These are phyloP conservation scores for Taiozyma onychis DNA, from an alignment of 1,139 yeast genomes.

Conservation along the genomic window DNA sequence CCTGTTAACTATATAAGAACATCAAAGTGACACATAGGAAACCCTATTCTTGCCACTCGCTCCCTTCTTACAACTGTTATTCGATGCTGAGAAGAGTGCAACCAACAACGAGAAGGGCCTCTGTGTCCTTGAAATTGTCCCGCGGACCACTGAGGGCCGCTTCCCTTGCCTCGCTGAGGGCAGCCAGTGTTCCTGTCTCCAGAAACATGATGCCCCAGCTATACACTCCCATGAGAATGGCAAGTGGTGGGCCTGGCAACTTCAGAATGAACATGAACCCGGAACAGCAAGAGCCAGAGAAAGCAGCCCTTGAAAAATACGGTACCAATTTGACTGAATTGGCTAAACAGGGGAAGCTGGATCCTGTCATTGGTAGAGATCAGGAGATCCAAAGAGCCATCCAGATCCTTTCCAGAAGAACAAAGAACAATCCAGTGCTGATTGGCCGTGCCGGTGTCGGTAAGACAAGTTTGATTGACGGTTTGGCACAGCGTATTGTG, in stretches of 20 bases:
- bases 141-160: neutral
- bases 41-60: neutral
- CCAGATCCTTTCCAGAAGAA: conserved; percentile 85
- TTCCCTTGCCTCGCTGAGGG: neutral
- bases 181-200: neutral
- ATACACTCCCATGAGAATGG: conserved; percentile 9
- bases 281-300: conserved; percentile 39
- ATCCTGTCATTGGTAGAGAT: conserved; percentile 96
- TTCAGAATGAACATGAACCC: conserved; percentile 33
- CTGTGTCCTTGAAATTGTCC: neutral
- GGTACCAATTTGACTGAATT: conserved; percentile 86
- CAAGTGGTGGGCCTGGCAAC: conserved; percentile 17
- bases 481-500: conserved; percentile 87
- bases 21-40: conserved; percentile 6
- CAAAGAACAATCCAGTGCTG: conserved; percentile 90
- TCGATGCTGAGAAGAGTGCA: conserved; percentile 6
- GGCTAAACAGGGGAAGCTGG: conserved; percentile 86
- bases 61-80: neutral
- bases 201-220: neutral
- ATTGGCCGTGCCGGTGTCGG: conserved; percentile 98
- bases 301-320: conserved; percentile 77
- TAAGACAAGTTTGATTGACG: conserved; percentile 95
- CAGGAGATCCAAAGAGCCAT: conserved; percentile 91
- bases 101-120: neutral
- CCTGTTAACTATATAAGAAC: neutral